These are phyloP conservation scores for Saccharomycopsis fodiens DNA, from an alignment of 805 yeast genomes.

Conservation along the genomic window DNA sequence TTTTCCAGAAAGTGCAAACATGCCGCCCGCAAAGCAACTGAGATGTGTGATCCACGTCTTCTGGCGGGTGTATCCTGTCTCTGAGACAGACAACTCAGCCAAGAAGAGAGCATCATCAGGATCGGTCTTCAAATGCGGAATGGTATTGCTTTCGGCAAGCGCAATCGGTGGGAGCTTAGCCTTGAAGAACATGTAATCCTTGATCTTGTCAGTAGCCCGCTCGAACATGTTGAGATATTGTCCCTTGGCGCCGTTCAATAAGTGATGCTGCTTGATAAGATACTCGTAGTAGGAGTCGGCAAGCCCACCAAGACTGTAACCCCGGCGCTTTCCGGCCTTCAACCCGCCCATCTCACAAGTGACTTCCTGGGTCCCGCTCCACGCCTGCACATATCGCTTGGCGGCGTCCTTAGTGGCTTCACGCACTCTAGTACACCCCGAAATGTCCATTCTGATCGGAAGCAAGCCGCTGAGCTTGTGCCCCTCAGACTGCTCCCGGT, in stretches of 20 bases:
- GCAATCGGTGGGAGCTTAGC: slow-evolving; percentile 35
- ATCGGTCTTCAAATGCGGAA: slow-evolving; percentile 19
- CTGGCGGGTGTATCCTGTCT: slow-evolving; percentile 19
- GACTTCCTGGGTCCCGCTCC: slow-evolving; percentile 26
- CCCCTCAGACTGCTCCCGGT: slow-evolving; percentile 21
- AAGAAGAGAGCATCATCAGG: slow-evolving; percentile 20
- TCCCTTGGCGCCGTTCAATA: slow-evolving; percentile 33
- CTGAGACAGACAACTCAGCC: slow-evolving; percentile 23
- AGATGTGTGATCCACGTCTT: slow-evolving; percentile 32
- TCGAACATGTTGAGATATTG: slow-evolving; percentile 30
- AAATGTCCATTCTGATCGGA: slow-evolving; percentile 39
- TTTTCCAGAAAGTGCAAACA: slow-evolving; percentile 41
- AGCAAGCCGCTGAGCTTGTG: slow-evolving; percentile 36
- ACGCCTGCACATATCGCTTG: slow-evolving; percentile 28
- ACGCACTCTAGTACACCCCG: slow-evolving; percentile 41
- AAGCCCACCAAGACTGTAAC: slow-evolving; percentile 33
- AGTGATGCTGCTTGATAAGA: slow-evolving; percentile 39
- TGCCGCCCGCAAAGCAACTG: slow-evolving; percentile 48
- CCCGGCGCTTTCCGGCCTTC: slow-evolving; percentile 17
- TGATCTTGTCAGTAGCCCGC: slow-evolving; percentile 31
- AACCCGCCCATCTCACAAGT: slow-evolving; percentile 28
- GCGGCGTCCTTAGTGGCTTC: slow-evolving; percentile 24
- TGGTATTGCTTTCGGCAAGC: slow-evolving; percentile 9
- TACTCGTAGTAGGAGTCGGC: slow-evolving; percentile 44
- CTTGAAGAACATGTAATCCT: slow-evolving; percentile 34